Conservation (phyloP, 805 yeast genomes). For the Nematodospora valgi region DNA sequence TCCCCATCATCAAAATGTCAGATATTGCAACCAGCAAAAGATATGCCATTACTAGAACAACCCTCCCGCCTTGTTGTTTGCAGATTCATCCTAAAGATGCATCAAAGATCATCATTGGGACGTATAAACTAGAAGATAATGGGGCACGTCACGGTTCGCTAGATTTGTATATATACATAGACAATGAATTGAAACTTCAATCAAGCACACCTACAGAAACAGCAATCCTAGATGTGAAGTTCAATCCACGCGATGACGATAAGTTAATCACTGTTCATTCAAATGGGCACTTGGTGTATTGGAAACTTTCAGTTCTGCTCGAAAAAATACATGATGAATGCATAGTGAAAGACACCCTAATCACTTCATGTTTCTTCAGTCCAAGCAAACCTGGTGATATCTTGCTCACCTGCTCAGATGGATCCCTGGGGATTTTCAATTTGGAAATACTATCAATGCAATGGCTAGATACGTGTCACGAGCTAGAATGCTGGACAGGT, state of each 20-base stretch:
- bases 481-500: constrained; percentile 87
- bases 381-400: constrained; percentile 37
- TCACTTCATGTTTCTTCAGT: constrained; percentile 64
- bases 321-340: constrained; percentile 24
- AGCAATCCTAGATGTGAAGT: constrained; percentile 77
- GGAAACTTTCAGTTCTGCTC: constrained; percentile 40
- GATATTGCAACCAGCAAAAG: constrained; percentile 15
- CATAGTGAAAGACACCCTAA: constrained; percentile 42
- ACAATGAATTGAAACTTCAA: constrained; percentile 11
- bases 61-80: constrained; percentile 82
- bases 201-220: constrained; percentile 39
- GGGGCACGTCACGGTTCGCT: constrained; percentile 64
- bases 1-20: constrained; percentile 1
- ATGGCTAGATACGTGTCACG: constrained; percentile 46
- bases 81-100: constrained; percentile 52
- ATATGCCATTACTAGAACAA: constrained; percentile 36
- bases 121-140: constrained; percentile 61
- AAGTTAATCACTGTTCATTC: constrained; percentile 69
- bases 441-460: constrained; percentile 14
- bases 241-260: constrained; percentile 51
- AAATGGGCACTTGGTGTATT: constrained; percentile 67
- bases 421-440: constrained; percentile 49
- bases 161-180: constrained; percentile 35
- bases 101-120: constrained; percentile 61
- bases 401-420: constrained; percentile 65